These are phyloP conservation scores for Trichophaea hybrida DNA, from an alignment of 2,329 filamentous ascomycete species.

Conservation along the genomic window DNA sequence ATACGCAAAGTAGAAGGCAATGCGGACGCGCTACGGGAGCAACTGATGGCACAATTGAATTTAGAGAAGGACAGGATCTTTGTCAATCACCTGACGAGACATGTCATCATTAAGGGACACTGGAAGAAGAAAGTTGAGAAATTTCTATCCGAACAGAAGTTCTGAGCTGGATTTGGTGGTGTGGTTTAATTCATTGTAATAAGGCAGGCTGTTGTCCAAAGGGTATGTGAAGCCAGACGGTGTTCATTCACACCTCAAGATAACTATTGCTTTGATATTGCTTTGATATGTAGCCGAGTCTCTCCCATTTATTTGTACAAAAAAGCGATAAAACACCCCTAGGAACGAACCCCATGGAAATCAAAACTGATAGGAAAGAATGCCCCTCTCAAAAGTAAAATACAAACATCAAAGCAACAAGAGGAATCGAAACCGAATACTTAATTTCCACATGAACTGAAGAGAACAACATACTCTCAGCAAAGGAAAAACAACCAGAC, in stretches of 20 bases:
- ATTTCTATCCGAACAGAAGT: slow-evolving; percentile 34
- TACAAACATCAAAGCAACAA: not conserved
- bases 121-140: slow-evolving; percentile 37
- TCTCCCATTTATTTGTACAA: not conserved
- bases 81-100: slow-evolving; percentile 48
- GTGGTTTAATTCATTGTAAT: not conserved
- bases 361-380: not conserved
- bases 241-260: not conserved
- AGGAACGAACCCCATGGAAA: not conserved
- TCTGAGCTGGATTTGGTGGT: slow-evolving; percentile 21
- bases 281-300: not conserved
- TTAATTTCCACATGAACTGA: not conserved
- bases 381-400: not conserved
- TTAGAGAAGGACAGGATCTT: slow-evolving; percentile 42
- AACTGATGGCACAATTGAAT: slow-evolving; percentile 46
- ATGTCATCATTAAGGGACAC: slow-evolving; percentile 57
- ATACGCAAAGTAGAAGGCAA: slow-evolving; percentile 72
- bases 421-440: not conserved
- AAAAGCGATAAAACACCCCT: not conserved
- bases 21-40: slow-evolving; percentile 44
- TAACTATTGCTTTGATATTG: not conserved
- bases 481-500: slow-evolving; percentile 13
- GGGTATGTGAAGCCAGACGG: not conserved
- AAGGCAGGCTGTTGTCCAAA: not conserved
- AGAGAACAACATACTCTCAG: not conserved